Conservation (phyloP, 495 filamentous ascomycete genomes). For the Lophiotrema nucula region DNA sequence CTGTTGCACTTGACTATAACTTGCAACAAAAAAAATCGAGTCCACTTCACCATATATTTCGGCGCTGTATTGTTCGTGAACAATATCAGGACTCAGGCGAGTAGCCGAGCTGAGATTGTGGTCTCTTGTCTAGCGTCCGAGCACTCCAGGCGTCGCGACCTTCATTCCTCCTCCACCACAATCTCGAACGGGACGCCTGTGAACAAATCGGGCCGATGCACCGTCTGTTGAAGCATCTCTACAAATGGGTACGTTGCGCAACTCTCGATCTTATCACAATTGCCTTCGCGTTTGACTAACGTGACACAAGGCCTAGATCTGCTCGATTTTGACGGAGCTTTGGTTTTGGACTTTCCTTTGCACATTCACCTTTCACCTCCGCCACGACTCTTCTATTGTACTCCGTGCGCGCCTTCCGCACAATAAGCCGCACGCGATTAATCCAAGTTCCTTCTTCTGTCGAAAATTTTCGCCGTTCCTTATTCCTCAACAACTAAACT, state of each 20-base stretch:
- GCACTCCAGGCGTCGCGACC: constrained; percentile 11
- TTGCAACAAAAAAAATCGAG: neutral
- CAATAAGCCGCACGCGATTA: neutral
- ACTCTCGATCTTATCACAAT: neutral
- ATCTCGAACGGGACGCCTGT: constrained; percentile 15
- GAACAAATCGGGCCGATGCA: neutral
- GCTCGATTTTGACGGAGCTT: constrained; percentile 9
- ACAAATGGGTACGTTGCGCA: constrained; percentile 6
- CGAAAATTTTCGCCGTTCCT: no score
- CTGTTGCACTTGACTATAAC: neutral
- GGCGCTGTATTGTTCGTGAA: no score
- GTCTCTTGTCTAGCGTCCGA: constrained; percentile 16
- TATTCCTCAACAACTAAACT: no score
- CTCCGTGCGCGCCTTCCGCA: constrained; percentile 5
- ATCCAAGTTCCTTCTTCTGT: no score
- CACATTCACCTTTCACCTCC: no score
- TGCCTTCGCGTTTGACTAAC: neutral
- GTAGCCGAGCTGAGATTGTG: constrained; percentile 32
- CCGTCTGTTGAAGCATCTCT: constrained; percentile 2
- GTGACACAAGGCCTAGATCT: constrained; percentile 15
- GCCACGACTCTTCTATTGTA: no score
- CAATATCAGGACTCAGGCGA: neutral
- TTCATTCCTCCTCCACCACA: constrained; percentile 28
- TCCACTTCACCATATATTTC: neutral
- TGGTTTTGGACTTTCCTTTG: no score